These are phyloP conservation scores for Xerocomellus dryophilus DNA, from an alignment of 768 basidiomycete genomes.

Conservation along the genomic window DNA sequence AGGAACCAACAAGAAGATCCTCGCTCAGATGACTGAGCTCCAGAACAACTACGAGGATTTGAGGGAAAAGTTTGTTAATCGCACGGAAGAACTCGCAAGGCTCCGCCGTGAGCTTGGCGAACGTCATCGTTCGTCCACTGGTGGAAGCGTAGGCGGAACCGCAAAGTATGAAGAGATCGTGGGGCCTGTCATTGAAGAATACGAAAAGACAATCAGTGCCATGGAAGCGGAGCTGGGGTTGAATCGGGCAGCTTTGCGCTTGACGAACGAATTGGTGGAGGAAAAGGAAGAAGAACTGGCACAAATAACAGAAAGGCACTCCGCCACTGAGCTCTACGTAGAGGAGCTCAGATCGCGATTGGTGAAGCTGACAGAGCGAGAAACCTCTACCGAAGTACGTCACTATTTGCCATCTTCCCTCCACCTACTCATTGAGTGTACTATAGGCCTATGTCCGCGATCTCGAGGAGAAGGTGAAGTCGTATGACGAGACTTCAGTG, in stretches of 20 bases:
- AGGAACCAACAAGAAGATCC: constrained; percentile 69
- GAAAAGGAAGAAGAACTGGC: constrained; percentile 85
- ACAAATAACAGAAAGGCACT: constrained; percentile 62
- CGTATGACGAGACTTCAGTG: constrained; percentile 75
- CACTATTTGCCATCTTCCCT: neutral
- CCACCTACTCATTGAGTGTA: neutral
- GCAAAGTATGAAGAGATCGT: constrained; percentile 90
- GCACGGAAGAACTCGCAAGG: constrained; percentile 83
- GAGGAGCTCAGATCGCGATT: constrained; percentile 81
- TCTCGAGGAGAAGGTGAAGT: constrained; percentile 87
- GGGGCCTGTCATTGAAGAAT: constrained; percentile 97
- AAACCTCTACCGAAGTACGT: constrained; percentile 86
- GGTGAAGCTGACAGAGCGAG: constrained; percentile 81
- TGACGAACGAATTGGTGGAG: constrained; percentile 89
- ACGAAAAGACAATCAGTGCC: constrained; percentile 93
- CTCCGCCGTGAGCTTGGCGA: constrained; percentile 77
- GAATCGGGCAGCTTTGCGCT: constrained; percentile 80
- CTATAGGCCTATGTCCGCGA: constrained; percentile 86
- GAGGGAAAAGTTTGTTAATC: constrained; percentile 80
- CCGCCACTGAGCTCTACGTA: constrained; percentile 80
- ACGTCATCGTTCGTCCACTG: constrained; percentile 54
- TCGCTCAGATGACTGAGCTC: constrained; percentile 78
- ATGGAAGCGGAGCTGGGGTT: constrained; percentile 91
- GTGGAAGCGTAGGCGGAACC: constrained; percentile 64
- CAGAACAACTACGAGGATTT: constrained; percentile 85